Percentiles rank a stretch among this genome's conserved stretches.
Conservation (phyloP, 495 filamentous ascomycete genomes). For the Pseudotulostoma volvatum region DNA sequence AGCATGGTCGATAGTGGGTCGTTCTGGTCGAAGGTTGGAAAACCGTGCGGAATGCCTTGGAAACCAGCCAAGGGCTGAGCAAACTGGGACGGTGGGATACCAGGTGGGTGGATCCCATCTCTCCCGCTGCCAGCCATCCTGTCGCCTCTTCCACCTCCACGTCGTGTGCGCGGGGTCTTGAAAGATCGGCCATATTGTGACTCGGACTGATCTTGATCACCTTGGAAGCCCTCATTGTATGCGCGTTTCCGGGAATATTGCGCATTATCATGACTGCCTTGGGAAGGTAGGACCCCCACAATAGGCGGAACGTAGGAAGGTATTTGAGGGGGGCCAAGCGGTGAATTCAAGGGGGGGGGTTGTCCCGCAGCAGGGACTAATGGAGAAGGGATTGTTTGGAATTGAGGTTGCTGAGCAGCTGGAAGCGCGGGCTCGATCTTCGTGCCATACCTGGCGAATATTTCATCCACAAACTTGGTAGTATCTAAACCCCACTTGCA, state of each 20-base stretch:
- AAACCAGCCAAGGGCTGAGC: constrained; percentile 22
- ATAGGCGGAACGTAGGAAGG: constrained; percentile 9
- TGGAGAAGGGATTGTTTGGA: not conserved
- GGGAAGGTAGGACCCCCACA: constrained; percentile 5
- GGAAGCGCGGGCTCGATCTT: constrained; percentile 18
- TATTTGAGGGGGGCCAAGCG: constrained; percentile 18
- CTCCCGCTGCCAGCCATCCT: constrained; percentile 18
- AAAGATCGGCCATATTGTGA: constrained; percentile 37
- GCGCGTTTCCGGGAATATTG: constrained; percentile 38
- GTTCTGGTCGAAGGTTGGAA: constrained; percentile 42
- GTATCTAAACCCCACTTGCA: constrained; percentile 37
- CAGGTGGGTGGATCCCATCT: constrained; percentile 11
- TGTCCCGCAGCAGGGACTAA: constrained; percentile 8
- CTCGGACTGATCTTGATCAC: constrained; percentile 29
- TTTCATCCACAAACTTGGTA: constrained; percentile 61
- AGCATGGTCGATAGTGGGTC: constrained; percentile 50
- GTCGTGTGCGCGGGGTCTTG: constrained; percentile 62
- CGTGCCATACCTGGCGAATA: constrained; percentile 54
- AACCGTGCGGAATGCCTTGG: constrained; percentile 31
- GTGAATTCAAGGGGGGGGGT: constrained; percentile 19
- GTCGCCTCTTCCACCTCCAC: constrained; percentile 38
- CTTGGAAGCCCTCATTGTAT: constrained; percentile 40
- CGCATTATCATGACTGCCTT: constrained; percentile 5
- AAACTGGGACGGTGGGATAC: constrained; percentile 17
- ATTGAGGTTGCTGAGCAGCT: constrained; percentile 30